Percentiles rank a stretch among this genome's conserved stretches.
phyloP scores from a whole-genome alignment of 2,329 filamentous ascomycete genomes.

The Hymenoscyphus linearis region DNA sequence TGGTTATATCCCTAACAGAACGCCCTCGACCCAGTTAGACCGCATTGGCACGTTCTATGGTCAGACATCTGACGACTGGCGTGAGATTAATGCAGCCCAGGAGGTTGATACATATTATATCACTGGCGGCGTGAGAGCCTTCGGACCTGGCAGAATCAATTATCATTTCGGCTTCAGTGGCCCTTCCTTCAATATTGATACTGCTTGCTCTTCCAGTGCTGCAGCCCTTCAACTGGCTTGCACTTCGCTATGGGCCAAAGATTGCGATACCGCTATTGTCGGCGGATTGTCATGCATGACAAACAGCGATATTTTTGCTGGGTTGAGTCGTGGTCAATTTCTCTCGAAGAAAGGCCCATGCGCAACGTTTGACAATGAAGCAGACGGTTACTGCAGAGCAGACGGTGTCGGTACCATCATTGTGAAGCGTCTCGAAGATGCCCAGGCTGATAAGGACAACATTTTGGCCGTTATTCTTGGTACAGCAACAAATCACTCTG shows the following conservation, averaged over 20 bases:
- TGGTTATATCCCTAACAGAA: conserved; percentile 53
- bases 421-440: conserved; percentile 44
- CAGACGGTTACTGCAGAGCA: conserved; percentile 47
- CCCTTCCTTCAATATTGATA: conserved; percentile 37
- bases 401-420: conserved; percentile 43
- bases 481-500: conserved; percentile 73
- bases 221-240: conserved; percentile 34
- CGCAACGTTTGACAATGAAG: conserved; percentile 41
- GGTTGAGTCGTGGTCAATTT: conserved; percentile 30
- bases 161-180: conserved; percentile 41
- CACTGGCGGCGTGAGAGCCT: conserved; percentile 30
- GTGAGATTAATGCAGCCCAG: conserved; percentile 31
- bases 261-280: conserved; percentile 31
- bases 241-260: conserved; percentile 27
- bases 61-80: conserved; percentile 31
- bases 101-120: conserved; percentile 31
- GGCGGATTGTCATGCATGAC: conserved; percentile 29
- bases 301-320: conserved; percentile 29
- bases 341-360: conserved; percentile 39
- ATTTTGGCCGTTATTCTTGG: conserved; percentile 55
- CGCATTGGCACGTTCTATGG: conserved; percentile 32
- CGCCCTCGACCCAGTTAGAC: conserved; percentile 38
- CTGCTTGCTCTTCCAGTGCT: conserved; percentile 37
- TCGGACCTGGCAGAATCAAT: conserved; percentile 33
- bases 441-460: conserved; percentile 42